A percentile compares a stretch with the other conserved stretches of the same genome.
Evolutionary conservation across 805 yeast genomes (phyloP).

Genomic region (Cyberlindnera xishuangbannaensis): DNA sequence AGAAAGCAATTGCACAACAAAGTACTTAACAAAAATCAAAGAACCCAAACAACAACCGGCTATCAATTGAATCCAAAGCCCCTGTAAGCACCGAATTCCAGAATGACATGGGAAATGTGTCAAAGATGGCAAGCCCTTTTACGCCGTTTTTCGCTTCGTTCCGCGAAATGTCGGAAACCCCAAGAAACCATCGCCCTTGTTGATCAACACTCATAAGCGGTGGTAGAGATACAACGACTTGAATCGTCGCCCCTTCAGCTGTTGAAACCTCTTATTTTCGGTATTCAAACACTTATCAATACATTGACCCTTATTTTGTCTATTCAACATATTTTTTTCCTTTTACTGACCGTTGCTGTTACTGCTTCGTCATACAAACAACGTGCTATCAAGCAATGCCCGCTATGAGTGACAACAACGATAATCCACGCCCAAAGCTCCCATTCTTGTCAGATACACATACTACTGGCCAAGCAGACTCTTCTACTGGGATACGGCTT

Average conservation of each 20-base stretch:
- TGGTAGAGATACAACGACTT: too few relatives aligned
- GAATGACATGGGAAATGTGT: conserved; percentile 1
- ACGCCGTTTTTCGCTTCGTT: background rate
- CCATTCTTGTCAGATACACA: conserved; percentile 13
- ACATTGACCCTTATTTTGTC: background rate
- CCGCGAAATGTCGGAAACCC: background rate
- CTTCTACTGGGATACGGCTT: conserved; percentile 24
- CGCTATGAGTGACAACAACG: conserved; percentile 3
- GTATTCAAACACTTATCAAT: too few relatives aligned
- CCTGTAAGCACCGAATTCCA: too few relatives aligned
- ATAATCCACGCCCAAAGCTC: conserved; percentile 15
- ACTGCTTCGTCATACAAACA: background rate
- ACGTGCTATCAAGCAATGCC: too few relatives aligned
- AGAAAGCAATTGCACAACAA: too few relatives aligned
- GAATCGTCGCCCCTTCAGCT: too few relatives aligned
- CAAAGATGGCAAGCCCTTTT: conserved; percentile 1
- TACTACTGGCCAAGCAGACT: background rate
- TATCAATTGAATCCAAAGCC: too few relatives aligned
- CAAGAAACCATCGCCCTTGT: background rate
- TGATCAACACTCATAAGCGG: too few relatives aligned
- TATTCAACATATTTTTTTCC: background rate
- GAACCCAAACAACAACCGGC: too few relatives aligned
- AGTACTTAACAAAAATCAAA: too few relatives aligned
- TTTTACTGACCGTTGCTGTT: background rate
- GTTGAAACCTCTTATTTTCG: too few relatives aligned